Evolutionary conservation across 805 yeast species (phyloP), one percentile per base, ranked within the genome.

Genomic region (Grigorovia yakushimaensis): DNA sequence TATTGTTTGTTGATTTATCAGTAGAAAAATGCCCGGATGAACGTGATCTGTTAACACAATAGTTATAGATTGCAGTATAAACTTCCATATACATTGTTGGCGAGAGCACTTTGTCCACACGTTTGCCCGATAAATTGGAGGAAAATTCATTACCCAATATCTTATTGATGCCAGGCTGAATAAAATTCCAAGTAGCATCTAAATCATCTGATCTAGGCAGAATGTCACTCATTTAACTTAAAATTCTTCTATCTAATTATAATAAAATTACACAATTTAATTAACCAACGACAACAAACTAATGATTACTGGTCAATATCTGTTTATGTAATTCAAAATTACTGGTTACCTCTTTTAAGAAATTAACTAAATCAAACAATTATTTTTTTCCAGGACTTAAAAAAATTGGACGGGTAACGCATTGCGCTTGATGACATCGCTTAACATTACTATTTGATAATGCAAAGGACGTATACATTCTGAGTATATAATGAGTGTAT

Each of bases 1-100:
- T 36, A 46, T 38, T 59, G 42, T 36, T 50, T 47, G 37, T 52
- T 47, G 50, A 61, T 39, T 66, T 48, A 67, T 70, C 61, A 63
- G 74, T 48, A 70, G 72, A 61, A 43, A 65, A 63, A 40, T 63
- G 68, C 4, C 67, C 68, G 6, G 67, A 55, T 2, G 69, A 62
- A 44, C 87, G 73, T 5, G 88, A 81, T 54, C 82, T 82, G 57
- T 82, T 82, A 41, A 88, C 89, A 70, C 98, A 89, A 63, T 86
- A 89, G 67, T 89, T 88, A 70, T 88, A 91, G 52, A 91, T 83
- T 4, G 94, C 91, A 1, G 96, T 87, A 67, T 89, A 89, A 49
- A 91, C 84, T 54, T 83, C 83, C 84, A 88, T 86, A 66, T 87
- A 88, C 82, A 84, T 78, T 41, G 80, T 71, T 4, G 81, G 75